Percentiles rank a stretch among this genome's conserved stretches.
These are phyloP conservation scores for Fusarium sp. DNA, from an alignment of 2,329 filamentous ascomycete genomes.

Conservation along the genomic window DNA sequence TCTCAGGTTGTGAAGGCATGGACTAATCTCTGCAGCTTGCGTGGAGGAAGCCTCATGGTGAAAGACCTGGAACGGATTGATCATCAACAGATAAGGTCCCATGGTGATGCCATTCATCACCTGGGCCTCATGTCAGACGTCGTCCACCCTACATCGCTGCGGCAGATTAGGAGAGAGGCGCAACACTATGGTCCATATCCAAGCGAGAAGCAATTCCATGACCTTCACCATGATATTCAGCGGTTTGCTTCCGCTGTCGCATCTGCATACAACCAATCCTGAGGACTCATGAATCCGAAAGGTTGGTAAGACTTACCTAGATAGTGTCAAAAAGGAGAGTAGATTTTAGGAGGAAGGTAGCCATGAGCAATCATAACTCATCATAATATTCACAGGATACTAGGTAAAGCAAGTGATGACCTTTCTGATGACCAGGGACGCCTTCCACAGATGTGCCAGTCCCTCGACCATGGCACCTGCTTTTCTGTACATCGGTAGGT, in stretches of 20 bases:
- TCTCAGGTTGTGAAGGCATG: background rate
- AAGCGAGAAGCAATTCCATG: accelerated
- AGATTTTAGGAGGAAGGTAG: background rate
- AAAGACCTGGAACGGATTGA: slow-evolving; percentile 31
- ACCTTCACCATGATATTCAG: too few species aligned
- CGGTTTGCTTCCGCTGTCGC: too few species aligned
- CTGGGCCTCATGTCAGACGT: slow-evolving; percentile 36
- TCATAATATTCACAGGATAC: background rate
- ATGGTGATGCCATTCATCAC: slow-evolving; percentile 41
- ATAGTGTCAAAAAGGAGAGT: background rate
- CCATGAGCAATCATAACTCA: background rate
- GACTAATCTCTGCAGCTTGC: slow-evolving; percentile 25
- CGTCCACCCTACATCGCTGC: slow-evolving; percentile 33
- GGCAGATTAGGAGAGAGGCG: slow-evolving; percentile 25
- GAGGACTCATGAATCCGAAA: too few species aligned
- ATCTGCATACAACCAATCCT: too few species aligned
- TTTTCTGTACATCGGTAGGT: background rate
- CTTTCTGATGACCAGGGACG: background rate
- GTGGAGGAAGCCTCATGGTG: background rate
- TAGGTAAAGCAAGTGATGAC: background rate
- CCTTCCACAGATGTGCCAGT: background rate
- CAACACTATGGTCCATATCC: background rate
- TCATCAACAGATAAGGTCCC: slow-evolving; percentile 18
- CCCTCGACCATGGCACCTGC: background rate
- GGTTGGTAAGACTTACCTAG: too few species aligned